Conservation (phyloP, 352 stramenopile species). For the Pelagophyceae sp. region DNA sequence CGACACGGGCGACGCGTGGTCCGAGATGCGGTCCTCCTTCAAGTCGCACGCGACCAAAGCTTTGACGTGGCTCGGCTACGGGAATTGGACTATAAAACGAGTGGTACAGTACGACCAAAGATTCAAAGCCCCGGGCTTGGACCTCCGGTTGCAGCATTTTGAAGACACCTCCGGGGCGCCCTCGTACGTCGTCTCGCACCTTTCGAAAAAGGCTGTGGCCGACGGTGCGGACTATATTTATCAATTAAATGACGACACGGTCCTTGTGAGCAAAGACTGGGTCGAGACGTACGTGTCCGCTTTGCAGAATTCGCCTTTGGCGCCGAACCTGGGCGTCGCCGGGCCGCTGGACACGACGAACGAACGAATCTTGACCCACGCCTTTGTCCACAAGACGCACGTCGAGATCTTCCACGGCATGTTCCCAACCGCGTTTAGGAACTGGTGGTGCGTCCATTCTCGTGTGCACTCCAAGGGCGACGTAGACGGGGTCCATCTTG, state of each 20-base stretch:
- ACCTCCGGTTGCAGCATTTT: conserved; percentile 23
- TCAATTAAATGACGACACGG: conserved; percentile 39
- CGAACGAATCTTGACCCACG: conserved; percentile 35
- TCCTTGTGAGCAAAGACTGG: conserved; percentile 32
- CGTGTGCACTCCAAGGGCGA: too few species aligned
- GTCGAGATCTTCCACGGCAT: conserved; percentile 31
- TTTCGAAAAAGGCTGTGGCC: conserved; percentile 25
- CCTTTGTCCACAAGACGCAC: conserved; percentile 33
- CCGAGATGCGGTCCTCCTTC: conserved; percentile 21
- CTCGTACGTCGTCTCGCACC: conserved; percentile 30
- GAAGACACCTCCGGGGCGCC: conserved; percentile 24
- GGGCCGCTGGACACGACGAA: conserved; percentile 35
- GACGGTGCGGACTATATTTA: conserved; percentile 38
- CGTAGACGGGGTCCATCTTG: too few species aligned
- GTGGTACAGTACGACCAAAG: background rate
- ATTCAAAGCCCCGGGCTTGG: background rate
- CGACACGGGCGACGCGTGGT: conserved; percentile 30
- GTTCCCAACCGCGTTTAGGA: conserved; percentile 33
- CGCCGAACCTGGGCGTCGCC: conserved; percentile 33
- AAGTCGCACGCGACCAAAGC: conserved; percentile 6
- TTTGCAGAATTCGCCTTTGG: conserved; percentile 23
- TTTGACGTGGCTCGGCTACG: conserved; percentile 14
- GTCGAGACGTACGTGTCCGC: conserved; percentile 22
- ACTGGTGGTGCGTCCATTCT: too few species aligned
- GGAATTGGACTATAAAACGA: background rate